Conservation (phyloP, 2,329 filamentous ascomycete species). For the Aspergillus carbonarius region DNA sequence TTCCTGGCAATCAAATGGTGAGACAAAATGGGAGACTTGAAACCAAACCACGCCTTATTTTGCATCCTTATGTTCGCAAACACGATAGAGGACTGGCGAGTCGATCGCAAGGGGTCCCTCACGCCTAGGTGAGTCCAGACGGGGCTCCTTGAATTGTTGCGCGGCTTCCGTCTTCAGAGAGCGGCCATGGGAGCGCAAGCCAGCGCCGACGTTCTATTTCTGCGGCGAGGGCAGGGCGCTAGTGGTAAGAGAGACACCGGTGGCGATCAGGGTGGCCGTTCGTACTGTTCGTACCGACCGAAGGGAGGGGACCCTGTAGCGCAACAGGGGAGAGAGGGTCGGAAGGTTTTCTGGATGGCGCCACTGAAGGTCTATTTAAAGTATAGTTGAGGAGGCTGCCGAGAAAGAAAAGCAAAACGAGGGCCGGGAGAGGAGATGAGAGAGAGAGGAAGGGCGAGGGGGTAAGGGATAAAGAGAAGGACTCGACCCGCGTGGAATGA, state of each 20-base stretch:
- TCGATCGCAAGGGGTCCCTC: not conserved
- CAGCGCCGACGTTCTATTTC: not conserved
- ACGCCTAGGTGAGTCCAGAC: not conserved
- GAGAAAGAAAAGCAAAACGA: not conserved
- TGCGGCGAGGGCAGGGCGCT: not conserved
- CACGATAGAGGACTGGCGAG: not conserved
- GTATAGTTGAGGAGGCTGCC: not conserved
- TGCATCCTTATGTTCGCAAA: slow-evolving; percentile 1
- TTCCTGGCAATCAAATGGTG: not conserved
- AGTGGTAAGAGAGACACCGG: not conserved
- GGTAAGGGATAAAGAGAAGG: too few relatives aligned
- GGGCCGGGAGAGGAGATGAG: not conserved
- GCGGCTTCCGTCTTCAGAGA: not conserved
- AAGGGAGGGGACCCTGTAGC: not conserved
- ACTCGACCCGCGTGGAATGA: too few relatives aligned
- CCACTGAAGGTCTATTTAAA: slow-evolving; percentile 1
- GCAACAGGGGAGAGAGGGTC: slow-evolving; percentile 1
- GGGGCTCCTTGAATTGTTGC: not conserved
- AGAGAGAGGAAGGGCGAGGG: not conserved
- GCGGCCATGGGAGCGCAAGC: not conserved
- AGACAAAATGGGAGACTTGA: not conserved
- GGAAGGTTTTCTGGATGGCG: not conserved
- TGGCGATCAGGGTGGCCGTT: not conserved
- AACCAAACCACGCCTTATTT: not conserved
- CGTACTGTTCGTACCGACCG: not conserved